Percentiles rank a stretch among this genome's conserved stretches.
These are phyloP conservation scores for Xylogone sp. DNA, from an alignment of 2,329 filamentous ascomycete genomes.

Conservation along the genomic window DNA sequence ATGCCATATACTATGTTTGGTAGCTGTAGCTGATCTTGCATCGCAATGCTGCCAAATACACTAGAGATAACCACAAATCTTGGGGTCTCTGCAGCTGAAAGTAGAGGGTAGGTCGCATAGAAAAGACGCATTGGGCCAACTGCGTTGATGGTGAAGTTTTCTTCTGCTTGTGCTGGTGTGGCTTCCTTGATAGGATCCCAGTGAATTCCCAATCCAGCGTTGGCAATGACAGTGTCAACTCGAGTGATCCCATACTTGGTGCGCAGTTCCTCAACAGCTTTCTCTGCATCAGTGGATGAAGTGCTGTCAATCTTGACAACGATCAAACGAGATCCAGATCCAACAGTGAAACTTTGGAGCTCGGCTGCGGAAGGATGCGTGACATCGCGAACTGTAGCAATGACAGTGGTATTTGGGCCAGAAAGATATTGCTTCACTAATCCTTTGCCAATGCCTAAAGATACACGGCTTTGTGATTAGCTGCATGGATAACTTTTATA, in stretches of 20 bases:
- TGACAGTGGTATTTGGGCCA: conserved; percentile 12
- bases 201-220: conserved; percentile 38
- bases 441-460: conserved; percentile 28
- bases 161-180: conserved; percentile 31
- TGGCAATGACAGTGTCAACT: conserved; percentile 49
- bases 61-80: conserved; percentile 33
- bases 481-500: too few relatives aligned
- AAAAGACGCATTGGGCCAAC: conserved; percentile 38
- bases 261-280: conserved; percentile 29
- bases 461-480: neutral
- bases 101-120: conserved; percentile 38
- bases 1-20: conserved; percentile 34
- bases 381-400: conserved; percentile 35
- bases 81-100: conserved; percentile 30
- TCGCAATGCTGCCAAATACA: conserved; percentile 15
- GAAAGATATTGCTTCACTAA: conserved; percentile 18
- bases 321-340: conserved; percentile 31
- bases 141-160: conserved; percentile 40
- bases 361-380: conserved; percentile 19
- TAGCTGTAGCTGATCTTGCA: conserved; percentile 8
- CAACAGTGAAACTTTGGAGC: conserved; percentile 33
- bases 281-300: conserved; percentile 28
- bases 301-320: conserved; percentile 39
- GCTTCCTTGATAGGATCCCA: conserved; percentile 28
- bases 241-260: conserved; percentile 31